Evolutionary conservation across 2,329 filamentous ascomycete species (phyloP).

Genomic region (Beauveria australis): DNA sequence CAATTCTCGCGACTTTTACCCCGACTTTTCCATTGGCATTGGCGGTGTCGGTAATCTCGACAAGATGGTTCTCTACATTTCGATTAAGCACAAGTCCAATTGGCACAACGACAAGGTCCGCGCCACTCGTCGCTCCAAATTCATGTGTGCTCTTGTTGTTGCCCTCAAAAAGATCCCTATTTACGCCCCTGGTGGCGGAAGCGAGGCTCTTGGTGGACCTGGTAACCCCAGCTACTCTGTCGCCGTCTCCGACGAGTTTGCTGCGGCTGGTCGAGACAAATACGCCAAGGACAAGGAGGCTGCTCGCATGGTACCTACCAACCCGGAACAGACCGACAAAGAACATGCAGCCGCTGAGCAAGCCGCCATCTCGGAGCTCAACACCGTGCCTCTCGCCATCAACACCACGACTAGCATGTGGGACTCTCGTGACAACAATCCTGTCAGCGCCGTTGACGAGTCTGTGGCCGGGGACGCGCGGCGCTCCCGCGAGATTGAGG

Average conservation of each 20-base stretch:
- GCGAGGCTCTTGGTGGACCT: conserved; percentile 52
- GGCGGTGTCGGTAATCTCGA: conserved; percentile 75
- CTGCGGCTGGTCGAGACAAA: conserved; percentile 53
- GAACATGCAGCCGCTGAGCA: conserved; percentile 30
- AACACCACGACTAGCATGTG: conserved; percentile 15
- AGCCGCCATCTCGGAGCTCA: conserved; percentile 38
- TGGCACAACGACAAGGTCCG: conserved; percentile 83
- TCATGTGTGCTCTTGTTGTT: conserved; percentile 86
- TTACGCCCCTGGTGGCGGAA: conserved; percentile 67
- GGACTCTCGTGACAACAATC: conserved; percentile 21
- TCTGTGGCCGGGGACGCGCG: conserved; percentile 19
- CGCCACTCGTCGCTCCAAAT: conserved; percentile 78
- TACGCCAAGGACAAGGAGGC: conserved; percentile 50
- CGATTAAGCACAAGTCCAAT: conserved; percentile 87
- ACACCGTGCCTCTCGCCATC: conserved; percentile 25
- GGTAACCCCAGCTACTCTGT: conserved; percentile 79
- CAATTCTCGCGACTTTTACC: conserved; percentile 85
- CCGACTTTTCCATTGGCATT: conserved; percentile 72
- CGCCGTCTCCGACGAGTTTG: conserved; percentile 60
- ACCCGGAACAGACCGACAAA: conserved; percentile 20
- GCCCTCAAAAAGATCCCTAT: conserved; percentile 85
- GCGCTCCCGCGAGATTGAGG: conserved; percentile 31
- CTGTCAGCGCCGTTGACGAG: conserved; percentile 17
- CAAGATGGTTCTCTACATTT: conserved; percentile 74
- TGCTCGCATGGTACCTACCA: conserved; percentile 53